Base-by-base conservation (phyloP, 768 basidiomycete genomes). In the Mycena leptocephala region DNA sequence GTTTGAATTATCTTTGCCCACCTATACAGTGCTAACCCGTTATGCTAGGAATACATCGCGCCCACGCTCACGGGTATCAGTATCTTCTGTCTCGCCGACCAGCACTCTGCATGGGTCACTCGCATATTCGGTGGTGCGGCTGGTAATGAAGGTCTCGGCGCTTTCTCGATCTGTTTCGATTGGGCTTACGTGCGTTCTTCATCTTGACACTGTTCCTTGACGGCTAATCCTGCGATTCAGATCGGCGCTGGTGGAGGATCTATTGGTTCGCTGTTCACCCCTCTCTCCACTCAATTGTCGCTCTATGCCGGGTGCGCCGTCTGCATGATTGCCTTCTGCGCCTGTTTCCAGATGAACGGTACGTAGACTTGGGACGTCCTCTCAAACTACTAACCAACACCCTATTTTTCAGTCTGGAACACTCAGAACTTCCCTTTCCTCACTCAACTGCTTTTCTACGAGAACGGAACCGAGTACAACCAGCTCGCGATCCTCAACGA, bases 111-210 rank as follows among this genome's bases (percentile, higher is more conserved):
- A 6, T 81, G 82, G 72, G 83, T 90, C 77, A 86, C 89, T 0
- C 83, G 86, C n/a, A 79, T 90, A 22, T 90, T 91, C 73, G 90
- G 90, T 72, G 90, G 90, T 14, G 88, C 86, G 24, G 87, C 89
- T 16, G 90, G 85, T 58, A 90, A 92, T 69, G 90, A 91, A 80
- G 91, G 91, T 26, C 84, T 92, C 26, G 91, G 90, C 20, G 82
- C 90, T 41, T 86, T 92, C 56, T 87, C 90, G 1, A 77, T 92
- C 56, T 90, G 85, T 71, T 84, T 92, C 28, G 92, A 92, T 79
- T 92, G 92, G 91, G 90, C 89, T 35, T 85, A 89, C 53, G 86
- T 88, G 53, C 76, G 85, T 83, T 8, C 61, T 18, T 28, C 80
- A 7, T 80, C 66, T 66, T 67, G 81, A 81, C 76, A 56, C 69